These are phyloP conservation scores for Colletotrichum acutatum DNA, from an alignment of 2,329 filamentous ascomycete species.

Conservation along the genomic window DNA sequence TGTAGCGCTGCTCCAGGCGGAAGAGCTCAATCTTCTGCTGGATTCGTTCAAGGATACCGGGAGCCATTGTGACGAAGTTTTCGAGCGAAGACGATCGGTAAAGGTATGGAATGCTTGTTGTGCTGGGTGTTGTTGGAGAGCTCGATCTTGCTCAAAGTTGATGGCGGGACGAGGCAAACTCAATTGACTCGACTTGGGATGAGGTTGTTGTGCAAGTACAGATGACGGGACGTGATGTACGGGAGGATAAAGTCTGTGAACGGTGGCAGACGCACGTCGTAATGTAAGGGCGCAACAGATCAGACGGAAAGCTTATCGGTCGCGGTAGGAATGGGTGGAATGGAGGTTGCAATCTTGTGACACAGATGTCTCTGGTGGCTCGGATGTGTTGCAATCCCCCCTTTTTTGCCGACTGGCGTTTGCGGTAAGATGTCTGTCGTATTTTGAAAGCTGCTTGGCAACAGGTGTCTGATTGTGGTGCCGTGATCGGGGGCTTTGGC, in stretches of 20 bases:
- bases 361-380: constrained; percentile 31
- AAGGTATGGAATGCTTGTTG: neutral
- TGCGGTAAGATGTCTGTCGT: constrained; percentile 10
- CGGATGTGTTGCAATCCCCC: neutral
- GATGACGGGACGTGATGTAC: neutral
- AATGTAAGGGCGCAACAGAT: constrained; percentile 10
- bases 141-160: neutral
- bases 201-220: neutral
- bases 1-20: constrained; percentile 95
- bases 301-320: constrained; percentile 31
- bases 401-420: constrained; percentile 9
- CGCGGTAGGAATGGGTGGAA: constrained; percentile 11
- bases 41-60: constrained; percentile 68
- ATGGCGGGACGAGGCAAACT: constrained; percentile 9
- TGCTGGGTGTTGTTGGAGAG: neutral
- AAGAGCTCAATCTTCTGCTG: constrained; percentile 86
- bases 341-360: constrained; percentile 23
- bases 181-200: neutral
- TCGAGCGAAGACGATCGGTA: neutral
- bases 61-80: constrained; percentile 52
- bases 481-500: neutral
- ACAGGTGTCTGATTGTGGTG: neutral
- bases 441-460: constrained; percentile 1
- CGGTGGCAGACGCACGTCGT: constrained; percentile 8
- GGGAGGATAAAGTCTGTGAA: neutral